Conservation (phyloP, 352 stramenopile species). For the Plasmopara viticola region DNA sequence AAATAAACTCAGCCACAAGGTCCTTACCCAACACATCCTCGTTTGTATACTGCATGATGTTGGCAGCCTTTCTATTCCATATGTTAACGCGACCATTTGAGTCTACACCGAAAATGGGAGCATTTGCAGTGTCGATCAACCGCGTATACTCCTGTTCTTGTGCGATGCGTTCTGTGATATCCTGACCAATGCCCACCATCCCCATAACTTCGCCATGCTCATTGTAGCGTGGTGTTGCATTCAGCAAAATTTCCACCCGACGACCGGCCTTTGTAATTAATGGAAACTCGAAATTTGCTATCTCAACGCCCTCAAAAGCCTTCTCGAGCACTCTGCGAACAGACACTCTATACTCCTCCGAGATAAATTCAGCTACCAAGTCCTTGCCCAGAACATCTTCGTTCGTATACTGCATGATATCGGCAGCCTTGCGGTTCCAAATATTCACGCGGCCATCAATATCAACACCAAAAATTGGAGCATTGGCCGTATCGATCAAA, state of each 20-base stretch:
- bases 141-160: constrained; percentile 11
- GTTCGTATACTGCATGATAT: constrained; percentile 45
- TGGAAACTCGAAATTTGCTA: constrained; percentile 17
- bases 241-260: constrained; percentile 41
- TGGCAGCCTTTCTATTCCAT: too few relatives aligned
- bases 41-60: constrained; percentile 69
- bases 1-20: constrained; percentile 88
- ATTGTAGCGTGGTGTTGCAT: constrained; percentile 45
- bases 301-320: constrained; percentile 34
- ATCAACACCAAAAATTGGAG: constrained; percentile 80
- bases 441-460: constrained; percentile 42
- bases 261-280: constrained; percentile 40
- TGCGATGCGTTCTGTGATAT: constrained; percentile 41
- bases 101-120: constrained; percentile 71
- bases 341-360: constrained; percentile 34
- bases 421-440: constrained; percentile 71
- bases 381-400: constrained; percentile 23
- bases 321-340: constrained; percentile 35
- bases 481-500: constrained; percentile 81
- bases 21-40: constrained; percentile 82
- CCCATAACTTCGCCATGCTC: constrained; percentile 41
- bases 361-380: constrained; percentile 46
- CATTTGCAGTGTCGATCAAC: constrained; percentile 65
- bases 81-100: background rate
- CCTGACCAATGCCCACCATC: constrained; percentile 53